Conservation (phyloP, 495 filamentous ascomycete species). For the Trichocladium antarcticum region DNA sequence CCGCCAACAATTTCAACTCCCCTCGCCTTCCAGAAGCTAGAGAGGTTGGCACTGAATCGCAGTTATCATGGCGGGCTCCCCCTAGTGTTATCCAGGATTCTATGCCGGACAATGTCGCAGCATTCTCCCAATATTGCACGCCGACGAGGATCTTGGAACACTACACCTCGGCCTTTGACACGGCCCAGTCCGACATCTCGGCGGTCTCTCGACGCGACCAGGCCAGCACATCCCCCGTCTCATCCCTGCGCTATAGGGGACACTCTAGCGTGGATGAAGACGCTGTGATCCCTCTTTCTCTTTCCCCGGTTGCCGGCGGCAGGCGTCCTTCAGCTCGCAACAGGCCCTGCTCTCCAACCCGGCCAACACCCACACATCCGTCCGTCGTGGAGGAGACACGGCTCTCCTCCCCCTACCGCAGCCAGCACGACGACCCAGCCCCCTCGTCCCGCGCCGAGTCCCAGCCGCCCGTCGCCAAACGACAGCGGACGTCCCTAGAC, state of each 20-base stretch:
- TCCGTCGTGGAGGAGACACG: slow-evolving; percentile 5
- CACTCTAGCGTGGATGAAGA: too few species aligned
- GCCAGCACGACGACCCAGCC: background rate
- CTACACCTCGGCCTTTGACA: slow-evolving; percentile 27
- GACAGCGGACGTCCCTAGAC: slow-evolving; percentile 5
- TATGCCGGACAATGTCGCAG: slow-evolving; percentile 22
- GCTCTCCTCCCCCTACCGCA: slow-evolving; percentile 18
- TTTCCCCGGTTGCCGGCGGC: too few species aligned
- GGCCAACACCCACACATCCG: background rate
- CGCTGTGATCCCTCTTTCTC: too few species aligned
- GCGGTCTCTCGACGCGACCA: too few species aligned
- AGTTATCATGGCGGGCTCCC: slow-evolving; percentile 28
- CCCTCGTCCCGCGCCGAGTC: slow-evolving; percentile 26
- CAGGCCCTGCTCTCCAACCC: too few species aligned
- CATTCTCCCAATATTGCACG: slow-evolving; percentile 23
- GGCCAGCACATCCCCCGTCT: too few species aligned
- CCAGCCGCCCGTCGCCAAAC: slow-evolving; percentile 27
- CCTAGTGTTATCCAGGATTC: slow-evolving; percentile 36
- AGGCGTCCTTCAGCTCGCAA: too few species aligned
- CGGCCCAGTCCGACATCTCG: slow-evolving; percentile 14
- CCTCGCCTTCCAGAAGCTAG: slow-evolving; percentile 20
- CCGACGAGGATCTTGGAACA: slow-evolving; percentile 36
- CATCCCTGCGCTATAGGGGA: too few species aligned
- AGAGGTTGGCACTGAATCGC: slow-evolving; percentile 4
- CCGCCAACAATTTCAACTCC: slow-evolving; percentile 34